These are phyloP conservation scores for Populus deltoides DNA, from an alignment of 345 rosid species.

Conservation along the genomic window DNA sequence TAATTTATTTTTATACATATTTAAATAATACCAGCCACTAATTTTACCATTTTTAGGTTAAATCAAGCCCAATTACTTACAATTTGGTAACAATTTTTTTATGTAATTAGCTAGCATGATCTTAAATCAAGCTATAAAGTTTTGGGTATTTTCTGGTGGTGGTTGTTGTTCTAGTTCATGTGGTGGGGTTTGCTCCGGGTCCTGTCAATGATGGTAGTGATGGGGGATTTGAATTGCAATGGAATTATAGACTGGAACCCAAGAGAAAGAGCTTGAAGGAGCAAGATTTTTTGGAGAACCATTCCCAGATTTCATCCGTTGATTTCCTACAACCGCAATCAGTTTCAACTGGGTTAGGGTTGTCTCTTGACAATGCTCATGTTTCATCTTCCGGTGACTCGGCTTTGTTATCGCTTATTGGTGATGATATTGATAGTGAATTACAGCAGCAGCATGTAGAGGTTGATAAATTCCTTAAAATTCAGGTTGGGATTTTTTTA, in stretches of 20 bases:
- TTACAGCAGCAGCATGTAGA: conserved; percentile 67
- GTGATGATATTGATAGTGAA: conserved; percentile 63
- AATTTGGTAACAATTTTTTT: neutral
- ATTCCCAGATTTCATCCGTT: conserved; percentile 69
- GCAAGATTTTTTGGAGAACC: conserved; percentile 64
- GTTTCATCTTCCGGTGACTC: conserved; percentile 61
- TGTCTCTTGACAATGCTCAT: conserved; percentile 66
- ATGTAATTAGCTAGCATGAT: neutral
- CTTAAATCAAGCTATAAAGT: neutral
- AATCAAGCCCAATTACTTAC: neutral
- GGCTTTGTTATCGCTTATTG: conserved; percentile 52
- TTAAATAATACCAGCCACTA: neutral
- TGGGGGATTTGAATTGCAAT: conserved; percentile 51
- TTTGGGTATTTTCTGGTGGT: neutral
- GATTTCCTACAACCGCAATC: conserved; percentile 65
- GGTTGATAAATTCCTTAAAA: conserved; percentile 68
- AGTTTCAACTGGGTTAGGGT: conserved; percentile 81
- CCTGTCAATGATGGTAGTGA: conserved; percentile 49
- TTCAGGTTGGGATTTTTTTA: conserved; percentile 45
- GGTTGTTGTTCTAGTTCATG: conserved; percentile 55
- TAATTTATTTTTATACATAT: neutral
- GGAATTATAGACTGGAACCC: conserved; percentile 58
- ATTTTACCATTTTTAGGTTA: neutral
- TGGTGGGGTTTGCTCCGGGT: conserved; percentile 66
- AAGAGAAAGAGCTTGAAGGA: conserved; percentile 60